Conservation (phyloP, 2,329 filamentous ascomycete species). For the Xylariales sp. region DNA sequence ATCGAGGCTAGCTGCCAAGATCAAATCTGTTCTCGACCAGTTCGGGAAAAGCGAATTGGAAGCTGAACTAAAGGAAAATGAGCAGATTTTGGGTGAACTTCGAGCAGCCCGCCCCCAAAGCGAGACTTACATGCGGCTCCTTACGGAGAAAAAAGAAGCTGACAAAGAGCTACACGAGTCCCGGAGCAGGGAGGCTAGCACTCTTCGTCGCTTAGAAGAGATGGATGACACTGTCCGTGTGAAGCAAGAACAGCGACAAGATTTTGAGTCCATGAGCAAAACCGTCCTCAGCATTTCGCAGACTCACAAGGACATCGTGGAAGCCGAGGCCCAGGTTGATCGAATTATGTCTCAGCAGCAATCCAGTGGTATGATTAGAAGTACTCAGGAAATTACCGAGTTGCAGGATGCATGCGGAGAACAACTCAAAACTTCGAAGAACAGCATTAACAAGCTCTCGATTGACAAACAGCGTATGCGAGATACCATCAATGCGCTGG, state of each 20-base stretch:
- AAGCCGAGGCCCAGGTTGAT: conserved; percentile 78
- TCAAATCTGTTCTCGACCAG: conserved; percentile 72
- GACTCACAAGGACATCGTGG: conserved; percentile 76
- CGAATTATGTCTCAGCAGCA: conserved; percentile 81
- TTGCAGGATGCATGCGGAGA: conserved; percentile 76
- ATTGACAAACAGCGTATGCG: conserved; percentile 78
- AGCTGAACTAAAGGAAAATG: conserved; percentile 65
- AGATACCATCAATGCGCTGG: conserved; percentile 74
- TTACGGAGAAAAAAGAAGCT: conserved; percentile 76
- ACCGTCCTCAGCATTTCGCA: conserved; percentile 81
- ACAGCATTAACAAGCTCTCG: conserved; percentile 72
- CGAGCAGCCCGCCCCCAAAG: conserved; percentile 74
- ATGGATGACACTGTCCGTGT: conserved; percentile 75
- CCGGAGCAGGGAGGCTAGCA: conserved; percentile 69
- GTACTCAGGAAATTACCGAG: conserved; percentile 85
- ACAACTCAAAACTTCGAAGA: conserved; percentile 72
- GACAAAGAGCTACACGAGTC: conserved; percentile 71
- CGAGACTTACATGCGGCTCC: conserved; percentile 78
- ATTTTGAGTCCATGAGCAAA: conserved; percentile 80
- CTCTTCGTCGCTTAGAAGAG: conserved; percentile 72
- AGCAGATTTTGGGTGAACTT: conserved; percentile 66
- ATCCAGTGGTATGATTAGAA: conserved; percentile 71
- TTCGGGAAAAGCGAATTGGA: conserved; percentile 72
- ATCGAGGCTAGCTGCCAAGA: conserved; percentile 72
- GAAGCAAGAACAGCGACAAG: conserved; percentile 73